Percentiles rank a stretch among this genome's conserved stretches.
These are phyloP conservation scores for Hyaloscypha variabilis DNA, from an alignment of 495 filamentous ascomycete genomes.

Conservation along the genomic window DNA sequence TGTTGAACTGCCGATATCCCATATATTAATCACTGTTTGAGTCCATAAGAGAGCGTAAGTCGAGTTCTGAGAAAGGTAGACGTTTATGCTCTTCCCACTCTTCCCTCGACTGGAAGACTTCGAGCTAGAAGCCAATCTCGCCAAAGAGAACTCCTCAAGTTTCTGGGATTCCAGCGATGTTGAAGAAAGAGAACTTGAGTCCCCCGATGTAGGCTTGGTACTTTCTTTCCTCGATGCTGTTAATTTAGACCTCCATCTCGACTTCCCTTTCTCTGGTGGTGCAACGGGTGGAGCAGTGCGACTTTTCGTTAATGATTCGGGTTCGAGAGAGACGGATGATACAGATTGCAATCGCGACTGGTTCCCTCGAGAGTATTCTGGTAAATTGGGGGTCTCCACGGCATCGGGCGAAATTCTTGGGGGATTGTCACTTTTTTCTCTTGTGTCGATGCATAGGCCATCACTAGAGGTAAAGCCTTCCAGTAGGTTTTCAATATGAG, in stretches of 20 bases:
- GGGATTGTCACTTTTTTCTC: background rate
- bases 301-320: constrained; percentile 8
- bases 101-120: constrained; percentile 32
- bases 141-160: constrained; percentile 37
- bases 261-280: constrained; percentile 32
- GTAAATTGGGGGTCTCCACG: background rate
- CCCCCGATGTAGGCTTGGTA: constrained; percentile 18
- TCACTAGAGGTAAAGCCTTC: constrained; percentile 14
- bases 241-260: constrained; percentile 38
- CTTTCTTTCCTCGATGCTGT: constrained; percentile 32
- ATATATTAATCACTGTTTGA: constrained; percentile 39
- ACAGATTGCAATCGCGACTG: constrained; percentile 8
- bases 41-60: constrained; percentile 41
- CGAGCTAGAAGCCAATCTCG: constrained; percentile 20
- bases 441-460: constrained; percentile 2
- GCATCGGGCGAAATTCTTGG: background rate
- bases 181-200: constrained; percentile 38
- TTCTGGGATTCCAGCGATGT: constrained; percentile 35
- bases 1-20: constrained; percentile 38
- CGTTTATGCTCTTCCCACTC: constrained; percentile 35
- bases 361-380: background rate
- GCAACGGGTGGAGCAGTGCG: constrained; percentile 25
- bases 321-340: constrained; percentile 22
- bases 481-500: constrained; percentile 7
- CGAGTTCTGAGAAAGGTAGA: constrained; percentile 39